Evolutionary conservation across 2,329 filamentous ascomycete genomes (phyloP), one percentile per base, ranked within the genome.

Genomic region (Epichloe hybrida): DNA sequence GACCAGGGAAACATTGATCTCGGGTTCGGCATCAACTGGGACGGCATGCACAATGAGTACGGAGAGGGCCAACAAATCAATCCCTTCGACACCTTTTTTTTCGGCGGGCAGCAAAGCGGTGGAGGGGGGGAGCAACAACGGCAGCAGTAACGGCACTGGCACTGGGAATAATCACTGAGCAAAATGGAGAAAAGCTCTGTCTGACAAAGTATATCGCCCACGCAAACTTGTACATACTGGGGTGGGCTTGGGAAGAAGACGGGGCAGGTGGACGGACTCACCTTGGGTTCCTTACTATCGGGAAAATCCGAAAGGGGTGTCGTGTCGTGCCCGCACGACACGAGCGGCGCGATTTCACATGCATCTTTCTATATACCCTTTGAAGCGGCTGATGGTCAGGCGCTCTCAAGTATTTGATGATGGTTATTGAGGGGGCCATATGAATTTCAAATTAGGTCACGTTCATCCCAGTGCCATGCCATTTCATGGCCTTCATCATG

Each of bases 71-170:
- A 80, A 62, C 74, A 80, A 60, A 73, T 85, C 60, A 78, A 86
- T 52, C 75, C 83, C 0, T 86, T 88, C 64, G 83, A 86, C 60
- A 80, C 80, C 0, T 87, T 87, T 62, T 86, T 68, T 2, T 85
- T 86, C 62, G 81, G 82, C 1, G 76, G 75, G 0, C 74, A 75
- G 56, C 63, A 64, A 49, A 59, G 59, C 15, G 64, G 68, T 11
- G 58, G 56, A 23, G 57, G 59, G 41, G 54, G 54, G 55, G 1
- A 54, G 55, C 15, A 61, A 63, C 5, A 59, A 59, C 34, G 63
- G 62, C 12, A 59, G 31, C 27, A 40, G 41, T 23, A 38, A 38
- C 15, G 42, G 42, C 15, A 34, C n/a, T 34, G 27, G 49, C 6
- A 40, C 13, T 5, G 36, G 42, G 5, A 31, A 23, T 27, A 44